These are phyloP conservation scores for Malus asiatica DNA, from an alignment of 306 rosid genomes.

Conservation along the genomic window DNA sequence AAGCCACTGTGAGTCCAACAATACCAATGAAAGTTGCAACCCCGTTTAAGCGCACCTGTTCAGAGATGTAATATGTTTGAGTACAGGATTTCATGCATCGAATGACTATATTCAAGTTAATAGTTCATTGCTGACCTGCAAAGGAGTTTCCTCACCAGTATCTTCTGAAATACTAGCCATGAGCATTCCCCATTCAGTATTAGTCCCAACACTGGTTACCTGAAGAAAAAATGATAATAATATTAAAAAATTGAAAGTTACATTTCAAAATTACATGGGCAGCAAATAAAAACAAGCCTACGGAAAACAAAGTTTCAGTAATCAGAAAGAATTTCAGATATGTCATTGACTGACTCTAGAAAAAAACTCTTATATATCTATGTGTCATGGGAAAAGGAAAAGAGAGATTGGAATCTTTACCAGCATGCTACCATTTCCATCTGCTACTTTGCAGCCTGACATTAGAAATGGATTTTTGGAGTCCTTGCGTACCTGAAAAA, in stretches of 20 bases:
- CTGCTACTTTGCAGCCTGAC: conserved; percentile 94
- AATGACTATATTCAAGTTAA: background rate
- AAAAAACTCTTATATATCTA: background rate
- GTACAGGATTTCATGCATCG: background rate
- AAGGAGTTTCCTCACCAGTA: conserved; percentile 95
- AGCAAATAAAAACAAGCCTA: background rate
- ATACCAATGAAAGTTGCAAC: conserved; percentile 93
- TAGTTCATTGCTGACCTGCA: conserved; percentile 49
- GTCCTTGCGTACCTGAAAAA: conserved; percentile 56
- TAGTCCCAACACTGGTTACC: conserved; percentile 88
- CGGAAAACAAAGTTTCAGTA: background rate
- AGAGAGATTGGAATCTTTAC: conserved; percentile 29
- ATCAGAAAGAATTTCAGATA: background rate
- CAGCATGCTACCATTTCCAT: conserved; percentile 85
- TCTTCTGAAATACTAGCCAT: conserved; percentile 99
- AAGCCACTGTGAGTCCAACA: conserved; percentile 91
- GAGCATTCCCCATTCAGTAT: conserved; percentile 98
- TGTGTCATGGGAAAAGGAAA: background rate
- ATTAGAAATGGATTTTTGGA: conserved; percentile 63
- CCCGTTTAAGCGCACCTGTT: conserved; percentile 90
- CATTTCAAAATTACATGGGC: background rate
- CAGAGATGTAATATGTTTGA: conserved; percentile 14
- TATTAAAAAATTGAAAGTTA: background rate
- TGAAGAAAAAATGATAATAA: conserved; percentile 16
- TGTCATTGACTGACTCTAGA: background rate